Conservation (phyloP, 2,329 filamentous ascomycete species). For the Anthostomella pinea region DNA sequence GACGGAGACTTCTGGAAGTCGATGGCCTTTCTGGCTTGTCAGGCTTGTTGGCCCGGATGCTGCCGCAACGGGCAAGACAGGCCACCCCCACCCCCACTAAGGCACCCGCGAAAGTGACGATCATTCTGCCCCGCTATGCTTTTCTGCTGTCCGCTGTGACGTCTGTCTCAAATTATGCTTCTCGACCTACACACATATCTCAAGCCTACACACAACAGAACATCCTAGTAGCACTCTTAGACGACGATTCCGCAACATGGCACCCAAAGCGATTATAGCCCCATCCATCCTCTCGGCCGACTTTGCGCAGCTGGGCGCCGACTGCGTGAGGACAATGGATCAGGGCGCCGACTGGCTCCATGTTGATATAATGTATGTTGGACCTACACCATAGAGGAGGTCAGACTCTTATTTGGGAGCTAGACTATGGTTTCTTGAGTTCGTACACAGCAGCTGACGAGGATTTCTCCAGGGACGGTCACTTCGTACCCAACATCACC, state of each 20-base stretch:
- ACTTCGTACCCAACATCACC: slow-evolving; percentile 98
- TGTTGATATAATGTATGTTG: slow-evolving; percentile 79
- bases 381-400: too few species aligned
- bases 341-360: slow-evolving; percentile 91
- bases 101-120: slow-evolving; percentile 11
- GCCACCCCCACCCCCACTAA: slow-evolving; percentile 13
- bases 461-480: slow-evolving; percentile 75
- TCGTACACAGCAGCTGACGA: too few species aligned
- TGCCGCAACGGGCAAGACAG: too few species aligned
- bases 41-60: too few species aligned
- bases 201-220: slow-evolving; percentile 5
- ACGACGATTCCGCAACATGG: slow-evolving; percentile 54
- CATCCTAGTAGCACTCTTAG: neutral
- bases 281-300: slow-evolving; percentile 98
- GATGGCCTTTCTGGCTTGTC: too few species aligned
- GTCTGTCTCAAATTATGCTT: slow-evolving; percentile 11
- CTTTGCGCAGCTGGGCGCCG: slow-evolving; percentile 83
- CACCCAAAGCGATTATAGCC: slow-evolving; percentile 89
- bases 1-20: too few species aligned
- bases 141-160: slow-evolving; percentile 17
- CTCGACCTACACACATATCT: neutral
- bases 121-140: slow-evolving; percentile 22
- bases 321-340: slow-evolving; percentile 81
- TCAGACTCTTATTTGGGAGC: too few species aligned
- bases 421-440: too few species aligned